Evolutionary conservation across 148 eudicot species (phyloP).

Genomic region (Amaranthus cruentus): DNA sequence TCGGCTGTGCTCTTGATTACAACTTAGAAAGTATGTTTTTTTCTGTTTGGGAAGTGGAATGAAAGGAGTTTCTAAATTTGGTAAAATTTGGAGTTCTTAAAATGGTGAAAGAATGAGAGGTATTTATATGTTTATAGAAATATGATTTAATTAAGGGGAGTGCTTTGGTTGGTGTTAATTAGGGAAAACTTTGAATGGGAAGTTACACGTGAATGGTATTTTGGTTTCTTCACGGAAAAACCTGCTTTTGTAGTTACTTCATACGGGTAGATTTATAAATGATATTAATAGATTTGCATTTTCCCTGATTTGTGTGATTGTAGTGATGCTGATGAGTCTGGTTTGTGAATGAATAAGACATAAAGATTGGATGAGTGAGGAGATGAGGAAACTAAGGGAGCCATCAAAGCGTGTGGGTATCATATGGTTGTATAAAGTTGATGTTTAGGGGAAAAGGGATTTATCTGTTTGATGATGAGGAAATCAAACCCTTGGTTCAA

Average conservation of each 20-base stretch:
- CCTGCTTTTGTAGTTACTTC: not conserved
- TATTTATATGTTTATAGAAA: not conserved
- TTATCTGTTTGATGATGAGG: not conserved
- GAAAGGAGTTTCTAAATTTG: not conserved
- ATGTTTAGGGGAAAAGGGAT: not conserved
- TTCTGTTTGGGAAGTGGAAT: not conserved
- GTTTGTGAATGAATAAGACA: not conserved
- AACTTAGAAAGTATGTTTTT: not conserved
- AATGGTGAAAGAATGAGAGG: constrained; percentile 8
- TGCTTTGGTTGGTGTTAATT: constrained; percentile 12
- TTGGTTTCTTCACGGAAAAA: constrained; percentile 24
- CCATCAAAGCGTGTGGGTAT: not conserved
- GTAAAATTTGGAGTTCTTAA: constrained; percentile 1
- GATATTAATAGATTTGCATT: no score
- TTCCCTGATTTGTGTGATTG: not conserved
- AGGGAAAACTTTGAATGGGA: not conserved
- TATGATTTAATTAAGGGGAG: not conserved
- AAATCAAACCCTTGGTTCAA: not conserved
- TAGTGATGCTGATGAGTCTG: not conserved
- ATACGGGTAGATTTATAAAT: not conserved
- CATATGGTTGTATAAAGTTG: not conserved
- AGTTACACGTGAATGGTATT: constrained; percentile 25
- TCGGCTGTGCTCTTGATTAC: not conserved
- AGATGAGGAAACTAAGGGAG: not conserved
- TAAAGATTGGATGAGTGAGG: not conserved